Base-by-base conservation (phyloP, 805 yeast species). In the Priceomyces medius region DNA sequence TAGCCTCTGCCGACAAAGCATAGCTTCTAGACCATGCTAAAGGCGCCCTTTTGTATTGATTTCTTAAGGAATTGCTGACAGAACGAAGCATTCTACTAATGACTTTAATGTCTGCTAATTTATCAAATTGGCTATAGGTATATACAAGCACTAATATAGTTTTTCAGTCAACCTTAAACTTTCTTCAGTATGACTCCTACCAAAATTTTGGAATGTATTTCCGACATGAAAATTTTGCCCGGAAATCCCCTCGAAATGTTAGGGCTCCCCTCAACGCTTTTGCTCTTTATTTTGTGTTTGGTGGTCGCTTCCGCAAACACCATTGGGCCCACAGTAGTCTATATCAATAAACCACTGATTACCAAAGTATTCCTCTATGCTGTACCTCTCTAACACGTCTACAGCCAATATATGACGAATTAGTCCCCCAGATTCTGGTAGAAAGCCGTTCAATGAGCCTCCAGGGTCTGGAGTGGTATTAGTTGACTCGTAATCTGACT, bases 1-100 rank as follows among this genome's bases (percentile, higher is more conserved):
- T 76, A 63, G 85, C 89, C 37, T 77, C 60, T 48, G 80, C 73
- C 27, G 89, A 80, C 51, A 85, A 71, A 35, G 89, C 85, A 76
- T 85, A 84, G 42, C 40, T 45, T 49, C 70, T 61, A 13, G 40
- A 4, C 12, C 38, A 17, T 13, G 47, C 20, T 3, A 33, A 37
- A 7, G 55, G 45, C 20, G 45, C 32, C 29, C 45, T 42, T 40
- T 42, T 40, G 44, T 53, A 37, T 42, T 43, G 50, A 38, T 43
- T 38, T 45, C 61, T 58, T 21, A 58, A 39, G 5, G 67, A 47
- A 44, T 65, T 64, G 35, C 59, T 45, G 20, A 60, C 48, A 20
- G 53, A 50, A 20, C 67, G 58, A 44, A 61, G 55, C 70, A 64
- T 66, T 23, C 36, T 39, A 7, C 32, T 10, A 14, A 23, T 35